Evolutionary conservation across 805 yeast species (phyloP).

Genomic region (Torulaspora indica): DNA sequence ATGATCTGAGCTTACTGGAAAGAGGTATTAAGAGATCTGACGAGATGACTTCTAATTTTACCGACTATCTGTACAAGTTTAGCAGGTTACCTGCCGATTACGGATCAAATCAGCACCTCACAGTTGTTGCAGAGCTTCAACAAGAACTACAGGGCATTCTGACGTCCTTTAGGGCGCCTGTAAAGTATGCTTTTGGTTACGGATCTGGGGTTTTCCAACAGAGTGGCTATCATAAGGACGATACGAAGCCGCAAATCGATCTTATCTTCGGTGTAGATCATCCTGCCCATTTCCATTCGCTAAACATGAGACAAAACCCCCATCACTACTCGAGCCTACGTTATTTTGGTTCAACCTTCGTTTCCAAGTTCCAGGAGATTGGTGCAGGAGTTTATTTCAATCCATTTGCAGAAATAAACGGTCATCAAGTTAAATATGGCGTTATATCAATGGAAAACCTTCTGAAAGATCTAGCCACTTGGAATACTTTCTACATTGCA

Average conservation of each 20-base stretch:
- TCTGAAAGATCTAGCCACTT: slow-evolving; percentile 66
- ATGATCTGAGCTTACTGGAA: slow-evolving; percentile 24
- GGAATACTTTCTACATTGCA: slow-evolving; percentile 83
- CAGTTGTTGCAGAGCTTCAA: slow-evolving; percentile 42
- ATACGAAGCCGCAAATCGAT: slow-evolving; percentile 68
- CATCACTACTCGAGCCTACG: slow-evolving; percentile 72
- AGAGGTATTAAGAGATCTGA: slow-evolving; percentile 27
- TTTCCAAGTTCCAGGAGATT: slow-evolving; percentile 54
- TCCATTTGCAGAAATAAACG: slow-evolving; percentile 70
- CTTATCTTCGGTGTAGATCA: slow-evolving; percentile 76
- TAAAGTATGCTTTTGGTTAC: slow-evolving; percentile 81
- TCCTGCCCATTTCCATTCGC: slow-evolving; percentile 70
- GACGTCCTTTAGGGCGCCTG: slow-evolving; percentile 62
- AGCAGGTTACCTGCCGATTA: slow-evolving; percentile 52
- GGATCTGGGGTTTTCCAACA: slow-evolving; percentile 93
- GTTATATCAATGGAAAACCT: slow-evolving; percentile 62
- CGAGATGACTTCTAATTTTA: slow-evolving; percentile 25
- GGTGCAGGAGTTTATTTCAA: slow-evolving; percentile 95
- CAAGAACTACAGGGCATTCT: slow-evolving; percentile 46
- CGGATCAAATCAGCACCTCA: slow-evolving; percentile 54
- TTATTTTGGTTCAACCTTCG: slow-evolving; percentile 53
- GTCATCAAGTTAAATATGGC: slow-evolving; percentile 74
- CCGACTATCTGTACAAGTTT: slow-evolving; percentile 30
- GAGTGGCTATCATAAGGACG: slow-evolving; percentile 41
- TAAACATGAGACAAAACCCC: slow-evolving; percentile 62